Evolutionary conservation across 768 basidiomycete species (phyloP).

Genomic region (Naganishia antarctica): DNA sequence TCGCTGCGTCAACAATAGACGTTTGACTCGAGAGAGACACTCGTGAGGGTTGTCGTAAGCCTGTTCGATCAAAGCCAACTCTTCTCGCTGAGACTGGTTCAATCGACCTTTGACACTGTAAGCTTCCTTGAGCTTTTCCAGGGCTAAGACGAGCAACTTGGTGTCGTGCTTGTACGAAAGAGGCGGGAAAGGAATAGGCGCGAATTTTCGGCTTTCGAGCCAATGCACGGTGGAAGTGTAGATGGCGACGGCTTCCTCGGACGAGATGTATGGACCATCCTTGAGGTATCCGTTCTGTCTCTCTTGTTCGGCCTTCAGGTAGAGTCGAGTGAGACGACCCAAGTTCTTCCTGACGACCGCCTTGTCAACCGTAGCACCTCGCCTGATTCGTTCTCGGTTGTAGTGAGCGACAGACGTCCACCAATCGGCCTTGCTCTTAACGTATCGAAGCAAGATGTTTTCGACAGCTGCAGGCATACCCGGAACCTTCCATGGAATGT

Average conservation of each 20-base stretch:
- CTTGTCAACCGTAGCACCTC: constrained; percentile 62
- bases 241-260: constrained; percentile 97
- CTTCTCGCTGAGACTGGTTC: constrained; percentile 97
- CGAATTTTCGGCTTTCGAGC: constrained; percentile 62
- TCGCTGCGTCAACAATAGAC: constrained; percentile 89
- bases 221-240: constrained; percentile 98
- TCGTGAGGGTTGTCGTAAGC: constrained; percentile 99
- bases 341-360: constrained; percentile 99
- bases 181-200: constrained; percentile 98
- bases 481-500: constrained; percentile 98
- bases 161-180: constrained; percentile 99
- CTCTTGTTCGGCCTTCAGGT: constrained; percentile 98
- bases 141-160: constrained; percentile 87
- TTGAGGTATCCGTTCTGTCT: constrained; percentile 97
- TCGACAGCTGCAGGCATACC: constrained; percentile 98
- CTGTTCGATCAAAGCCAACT: constrained; percentile 95
- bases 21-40: constrained; percentile 97
- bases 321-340: constrained; percentile 92
- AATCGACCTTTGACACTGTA: constrained; percentile 96
- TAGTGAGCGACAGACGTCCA: constrained; percentile 98
- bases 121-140: constrained; percentile 98
- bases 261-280: constrained; percentile 97
- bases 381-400: constrained; percentile 93
- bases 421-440: constrained; percentile 99
- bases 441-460: constrained; percentile 96